A percentile compares a stretch with the other conserved stretches of the same genome.
Evolutionary conservation across 176 grass and related monocot species (phyloP).

Genomic region (Cenchrus americanus): DNA sequence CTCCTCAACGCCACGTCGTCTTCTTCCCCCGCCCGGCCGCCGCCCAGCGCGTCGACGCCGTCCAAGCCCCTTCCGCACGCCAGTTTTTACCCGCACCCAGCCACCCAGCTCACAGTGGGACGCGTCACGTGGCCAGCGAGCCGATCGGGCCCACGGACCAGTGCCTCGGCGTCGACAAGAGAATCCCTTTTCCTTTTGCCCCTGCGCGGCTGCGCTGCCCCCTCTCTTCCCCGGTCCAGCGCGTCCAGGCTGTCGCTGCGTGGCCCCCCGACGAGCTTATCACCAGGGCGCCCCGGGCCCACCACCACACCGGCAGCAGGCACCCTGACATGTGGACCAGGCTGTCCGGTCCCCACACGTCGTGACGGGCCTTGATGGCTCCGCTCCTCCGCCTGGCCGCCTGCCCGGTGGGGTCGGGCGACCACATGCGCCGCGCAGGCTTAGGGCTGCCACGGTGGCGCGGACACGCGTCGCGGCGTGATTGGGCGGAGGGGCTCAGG

Average conservation of each 20-base stretch:
- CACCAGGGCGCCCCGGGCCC: constrained; percentile 10
- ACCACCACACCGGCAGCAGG: background rate
- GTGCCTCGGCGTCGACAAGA: background rate
- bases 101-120: background rate
- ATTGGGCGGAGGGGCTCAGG: background rate
- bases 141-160: background rate
- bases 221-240: constrained; percentile 24
- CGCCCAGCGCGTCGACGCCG: background rate
- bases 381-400: background rate
- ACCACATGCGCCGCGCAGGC: background rate
- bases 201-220: background rate
- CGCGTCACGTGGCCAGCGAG: background rate
- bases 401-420: constrained; percentile 12
- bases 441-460: constrained; percentile 5
- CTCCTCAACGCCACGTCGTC: constrained; percentile 37
- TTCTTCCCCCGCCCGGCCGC: background rate
- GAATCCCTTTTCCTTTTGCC: background rate
- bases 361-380: constrained; percentile 32
- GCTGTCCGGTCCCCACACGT: constrained; percentile 3
- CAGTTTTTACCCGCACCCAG: background rate
- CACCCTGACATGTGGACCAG: constrained; percentile 29
- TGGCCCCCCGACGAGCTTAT: constrained; percentile 44
- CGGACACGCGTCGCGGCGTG: background rate
- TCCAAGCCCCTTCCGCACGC: background rate
- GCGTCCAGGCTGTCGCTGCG: constrained; percentile 42